Conservation (phyloP, 129 eudicot species). For the Arctium minus region DNA sequence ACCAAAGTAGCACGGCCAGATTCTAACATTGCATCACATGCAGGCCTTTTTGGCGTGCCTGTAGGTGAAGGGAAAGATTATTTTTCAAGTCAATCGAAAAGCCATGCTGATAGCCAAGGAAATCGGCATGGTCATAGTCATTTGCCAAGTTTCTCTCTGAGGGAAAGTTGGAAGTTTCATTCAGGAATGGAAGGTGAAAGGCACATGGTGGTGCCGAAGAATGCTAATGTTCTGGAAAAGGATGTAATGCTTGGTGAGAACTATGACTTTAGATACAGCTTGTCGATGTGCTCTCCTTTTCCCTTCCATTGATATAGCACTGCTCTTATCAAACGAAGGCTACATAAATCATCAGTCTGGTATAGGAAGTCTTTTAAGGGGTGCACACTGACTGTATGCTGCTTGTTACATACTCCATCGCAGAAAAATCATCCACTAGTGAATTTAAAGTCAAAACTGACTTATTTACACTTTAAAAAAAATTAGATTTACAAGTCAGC, state of each 20-base stretch:
- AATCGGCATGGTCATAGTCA: slow-evolving; percentile 31
- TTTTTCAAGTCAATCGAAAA: slow-evolving; percentile 27
- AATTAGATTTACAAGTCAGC: not conserved
- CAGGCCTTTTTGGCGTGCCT: slow-evolving; percentile 26
- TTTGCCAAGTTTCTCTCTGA: slow-evolving; percentile 39
- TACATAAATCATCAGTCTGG: not conserved
- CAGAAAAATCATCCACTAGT: not conserved
- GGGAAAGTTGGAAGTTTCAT: slow-evolving; percentile 42
- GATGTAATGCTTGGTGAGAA: slow-evolving; percentile 52
- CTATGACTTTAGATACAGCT: slow-evolving; percentile 1
- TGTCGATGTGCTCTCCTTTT: not conserved
- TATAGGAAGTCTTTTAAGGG: not conserved
- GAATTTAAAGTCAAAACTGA: not conserved
- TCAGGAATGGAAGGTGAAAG: slow-evolving; percentile 45
- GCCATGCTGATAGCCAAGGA: slow-evolving; percentile 28
- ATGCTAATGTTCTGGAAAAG: slow-evolving; percentile 35
- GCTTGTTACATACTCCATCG: not conserved
- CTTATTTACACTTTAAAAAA: not conserved
- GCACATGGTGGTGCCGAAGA: slow-evolving; percentile 34
- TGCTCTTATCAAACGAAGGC: not conserved
- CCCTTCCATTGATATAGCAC: not conserved
- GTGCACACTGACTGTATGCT: not conserved
- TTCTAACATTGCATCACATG: slow-evolving; percentile 30
- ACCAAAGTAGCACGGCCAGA: slow-evolving; percentile 39
- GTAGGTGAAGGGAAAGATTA: slow-evolving; percentile 33